These are phyloP conservation scores for Eucalyptus viminalis DNA, from an alignment of 345 rosid species.

Conservation along the genomic window DNA sequence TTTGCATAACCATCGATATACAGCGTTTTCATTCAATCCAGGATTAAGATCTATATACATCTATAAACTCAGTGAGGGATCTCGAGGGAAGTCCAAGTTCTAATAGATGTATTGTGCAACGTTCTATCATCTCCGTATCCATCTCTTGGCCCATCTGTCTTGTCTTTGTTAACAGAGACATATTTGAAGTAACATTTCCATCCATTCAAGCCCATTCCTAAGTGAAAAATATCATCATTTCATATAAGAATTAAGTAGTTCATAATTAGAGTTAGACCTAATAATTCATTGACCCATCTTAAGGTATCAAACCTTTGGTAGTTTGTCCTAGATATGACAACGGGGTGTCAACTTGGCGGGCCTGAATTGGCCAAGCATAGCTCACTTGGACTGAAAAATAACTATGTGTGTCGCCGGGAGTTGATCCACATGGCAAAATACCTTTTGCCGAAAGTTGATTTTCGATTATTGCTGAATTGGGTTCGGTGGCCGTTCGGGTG, in stretches of 20 bases:
- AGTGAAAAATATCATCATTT: neutral
- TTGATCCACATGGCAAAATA: no score
- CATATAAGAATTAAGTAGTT: neutral
- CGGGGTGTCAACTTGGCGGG: neutral
- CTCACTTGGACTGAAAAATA: neutral
- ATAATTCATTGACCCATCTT: neutral
- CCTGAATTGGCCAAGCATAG: neutral
- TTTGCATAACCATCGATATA: neutral
- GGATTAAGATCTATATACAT: neutral
- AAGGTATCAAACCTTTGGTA: neutral
- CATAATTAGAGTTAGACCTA: neutral
- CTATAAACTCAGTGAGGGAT: neutral
- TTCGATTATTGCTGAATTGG: neutral
- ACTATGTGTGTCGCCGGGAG: neutral
- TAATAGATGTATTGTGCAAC: neutral
- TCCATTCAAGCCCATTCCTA: neutral
- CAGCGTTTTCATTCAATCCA: neutral
- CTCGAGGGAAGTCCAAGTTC: neutral
- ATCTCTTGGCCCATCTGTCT: neutral
- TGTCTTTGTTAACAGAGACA: neutral
- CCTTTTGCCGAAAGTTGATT: neutral
- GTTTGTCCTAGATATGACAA: neutral
- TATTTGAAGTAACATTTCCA: neutral
- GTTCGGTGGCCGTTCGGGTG: neutral
- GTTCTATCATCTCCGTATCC: neutral